Base-by-base conservation (phyloP, 2,329 filamentous ascomycete genomes). In the Neonectria faginata region DNA sequence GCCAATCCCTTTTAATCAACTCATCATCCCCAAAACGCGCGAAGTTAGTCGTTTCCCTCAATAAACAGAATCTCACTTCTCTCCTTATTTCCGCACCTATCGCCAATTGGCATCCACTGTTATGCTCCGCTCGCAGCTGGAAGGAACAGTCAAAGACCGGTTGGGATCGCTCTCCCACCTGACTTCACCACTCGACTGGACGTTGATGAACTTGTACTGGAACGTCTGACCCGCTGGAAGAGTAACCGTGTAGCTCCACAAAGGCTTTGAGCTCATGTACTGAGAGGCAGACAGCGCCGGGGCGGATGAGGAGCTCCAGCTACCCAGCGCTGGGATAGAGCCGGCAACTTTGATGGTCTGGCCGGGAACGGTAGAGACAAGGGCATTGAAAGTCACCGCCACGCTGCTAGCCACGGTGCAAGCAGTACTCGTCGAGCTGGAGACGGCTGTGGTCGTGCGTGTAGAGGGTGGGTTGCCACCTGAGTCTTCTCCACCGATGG, bases 121-220 rank as follows among this genome's bases (percentile, higher is more conserved):
- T 14, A 36, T 36, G 51, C 33, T 42, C 20, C 22, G 20, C 54
- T 54, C 20, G 25, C 66, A 68, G 20, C 60, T 53, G 25, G 18
- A 53, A 3, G 65, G 65, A 44, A 67, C 65, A 36, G 75, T 78
- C 62, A 75, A 81, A 0, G 74, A 74, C 59, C 79, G 68, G 65
- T 82, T 81, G 1, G 79, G 78, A 27, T 87, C 87, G 57, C 80
- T 83, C 76, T 90, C 88, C 87, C 87, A 90, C 1, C 78, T 80
- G 5, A 87, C 79, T 0, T 74, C 76, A 0, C 86, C 85, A 67
- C 80, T 78, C 2, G 74, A 75, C 20, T 79, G 79, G 25, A 87
- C 81, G 64, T 83, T 83, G 67, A 90, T 80, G 71, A 86, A 91
- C 75, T 90, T 89, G 74, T 89, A 90, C 74, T 85, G 70, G 60